Percentiles rank a stretch among this genome's conserved stretches.
Conservation (phyloP, 208 protist species). For the Leishmania major region DNA sequence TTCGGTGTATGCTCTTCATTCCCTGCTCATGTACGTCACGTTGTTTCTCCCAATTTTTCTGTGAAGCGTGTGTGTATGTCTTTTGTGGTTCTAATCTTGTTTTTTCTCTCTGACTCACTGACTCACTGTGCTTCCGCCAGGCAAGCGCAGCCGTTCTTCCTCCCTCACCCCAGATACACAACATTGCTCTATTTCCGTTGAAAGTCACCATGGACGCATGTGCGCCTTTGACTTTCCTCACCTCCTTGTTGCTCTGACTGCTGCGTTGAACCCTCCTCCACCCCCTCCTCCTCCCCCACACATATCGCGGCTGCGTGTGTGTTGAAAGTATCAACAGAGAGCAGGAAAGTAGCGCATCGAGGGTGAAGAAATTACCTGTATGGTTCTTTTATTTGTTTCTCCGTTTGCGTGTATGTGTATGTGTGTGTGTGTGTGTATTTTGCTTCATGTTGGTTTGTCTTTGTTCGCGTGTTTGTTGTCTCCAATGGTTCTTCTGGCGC, state of each 20-base stretch:
- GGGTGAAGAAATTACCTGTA: neutral
- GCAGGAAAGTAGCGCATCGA: neutral
- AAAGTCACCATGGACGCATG: neutral
- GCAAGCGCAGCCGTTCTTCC: neutral
- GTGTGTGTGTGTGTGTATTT: too few species aligned
- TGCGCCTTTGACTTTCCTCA: neutral
- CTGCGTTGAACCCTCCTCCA: neutral
- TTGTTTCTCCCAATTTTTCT: neutral
- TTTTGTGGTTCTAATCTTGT: neutral
- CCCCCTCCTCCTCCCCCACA: too few species aligned
- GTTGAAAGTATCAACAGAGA: neutral
- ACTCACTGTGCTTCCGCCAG: neutral
- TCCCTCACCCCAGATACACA: neutral
- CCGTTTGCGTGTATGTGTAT: neutral
- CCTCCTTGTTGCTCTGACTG: neutral
- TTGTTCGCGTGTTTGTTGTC: too few species aligned
- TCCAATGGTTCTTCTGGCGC: too few species aligned
- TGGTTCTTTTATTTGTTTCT: neutral
- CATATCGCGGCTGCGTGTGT: neutral
- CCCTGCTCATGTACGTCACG: neutral
- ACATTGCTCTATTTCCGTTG: neutral
- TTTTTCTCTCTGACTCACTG: neutral
- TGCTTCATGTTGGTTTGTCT: too few species aligned
- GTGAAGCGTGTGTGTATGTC: neutral
- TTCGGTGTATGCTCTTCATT: neutral